Evolutionary conservation across 192 early-diverging fungal genomes (phyloP), one percentile per base, ranked within the genome.

Genomic region (Funneliformis geosporum): DNA sequence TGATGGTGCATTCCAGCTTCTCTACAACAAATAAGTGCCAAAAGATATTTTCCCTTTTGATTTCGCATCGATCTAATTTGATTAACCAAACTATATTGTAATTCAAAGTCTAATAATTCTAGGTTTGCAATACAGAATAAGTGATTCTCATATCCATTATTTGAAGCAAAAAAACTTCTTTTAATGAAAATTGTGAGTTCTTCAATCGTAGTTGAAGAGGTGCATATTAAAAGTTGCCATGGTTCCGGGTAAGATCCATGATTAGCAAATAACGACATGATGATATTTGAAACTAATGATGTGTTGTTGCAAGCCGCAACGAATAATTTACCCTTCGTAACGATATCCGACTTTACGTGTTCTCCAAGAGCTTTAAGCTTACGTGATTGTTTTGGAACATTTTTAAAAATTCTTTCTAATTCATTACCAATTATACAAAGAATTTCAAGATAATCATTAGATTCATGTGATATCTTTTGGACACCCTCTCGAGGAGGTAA

Each of bases 151-250:
- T 75, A 75, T 59, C 59, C 59, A 75, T 75, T 60, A 12, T 23
- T 75, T 33, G 73, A 14, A n/a, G 73, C 55, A 47, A 60, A 79
- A 33, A 79, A 79, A 28, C 78, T 77, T 25, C 78, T 68, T 72
- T 73, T 79, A 23, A 75, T 55, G 21, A 79, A 72, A 14, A 73
- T 28, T 5, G 66, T 73, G 8, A 79, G 55, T 64, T 80, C 79
- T 60, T 80, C 79, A 6, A 43, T 61, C 14, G 79, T 80, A 40
- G 79, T 80, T 39, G 79, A 65, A 6, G 79, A 28, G 16, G 25
- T 33, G 18, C 79, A 80, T 75, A 80, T 71, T n/a, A 80, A 40
- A 10, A 80, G 42, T 47, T 80, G 43, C 79, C 70, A 80, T 9
- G 79, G 71, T 62, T 80, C 70, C 0, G 79, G 79, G 33, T 73